Evolutionary conservation across 768 basidiomycete species (phyloP).

Genomic region (Mycena olivaceomarginata): DNA sequence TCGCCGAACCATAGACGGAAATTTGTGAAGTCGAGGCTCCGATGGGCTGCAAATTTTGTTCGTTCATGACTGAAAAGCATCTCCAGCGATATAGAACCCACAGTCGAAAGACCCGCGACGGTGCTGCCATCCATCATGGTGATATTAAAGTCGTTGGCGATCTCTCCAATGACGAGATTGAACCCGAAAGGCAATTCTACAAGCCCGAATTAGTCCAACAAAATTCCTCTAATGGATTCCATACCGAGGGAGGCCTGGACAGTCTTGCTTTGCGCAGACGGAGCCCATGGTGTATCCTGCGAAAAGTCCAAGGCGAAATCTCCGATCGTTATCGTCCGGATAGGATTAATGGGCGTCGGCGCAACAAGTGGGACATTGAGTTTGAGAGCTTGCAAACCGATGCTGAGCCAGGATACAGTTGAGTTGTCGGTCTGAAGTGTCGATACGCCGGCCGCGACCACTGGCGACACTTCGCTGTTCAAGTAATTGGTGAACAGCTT

Average conservation of each 20-base stretch:
- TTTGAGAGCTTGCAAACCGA: conserved; percentile 73
- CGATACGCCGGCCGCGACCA: conserved; percentile 76
- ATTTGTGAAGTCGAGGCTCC: conserved; percentile 80
- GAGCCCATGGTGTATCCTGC: conserved; percentile 72
- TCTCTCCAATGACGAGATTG: conserved; percentile 71
- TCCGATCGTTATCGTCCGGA: conserved; percentile 78
- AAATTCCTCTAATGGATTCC: conserved; percentile 32
- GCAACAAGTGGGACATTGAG: conserved; percentile 79
- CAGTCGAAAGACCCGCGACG: conserved; percentile 78
- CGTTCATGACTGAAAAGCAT: not conserved
- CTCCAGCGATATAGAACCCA: conserved; percentile 45
- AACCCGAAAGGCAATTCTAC: conserved; percentile 86
- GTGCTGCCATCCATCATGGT: conserved; percentile 65
- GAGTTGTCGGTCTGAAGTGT: conserved; percentile 75
- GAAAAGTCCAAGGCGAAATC: conserved; percentile 75
- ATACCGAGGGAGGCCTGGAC: conserved; percentile 76
- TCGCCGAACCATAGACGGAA: conserved; percentile 66
- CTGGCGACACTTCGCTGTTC: conserved; percentile 75
- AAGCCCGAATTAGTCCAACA: conserved; percentile 27
- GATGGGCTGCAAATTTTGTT: conserved; percentile 63
- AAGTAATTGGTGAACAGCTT: conserved; percentile 83
- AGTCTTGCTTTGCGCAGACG: conserved; percentile 73
- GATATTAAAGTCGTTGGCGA: conserved; percentile 81
- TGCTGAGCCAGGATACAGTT: conserved; percentile 79
- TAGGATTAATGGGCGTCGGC: conserved; percentile 73